Evolutionary conservation across 129 eudicot genomes (phyloP).

Genomic region (Kitagawia praeruptora): DNA sequence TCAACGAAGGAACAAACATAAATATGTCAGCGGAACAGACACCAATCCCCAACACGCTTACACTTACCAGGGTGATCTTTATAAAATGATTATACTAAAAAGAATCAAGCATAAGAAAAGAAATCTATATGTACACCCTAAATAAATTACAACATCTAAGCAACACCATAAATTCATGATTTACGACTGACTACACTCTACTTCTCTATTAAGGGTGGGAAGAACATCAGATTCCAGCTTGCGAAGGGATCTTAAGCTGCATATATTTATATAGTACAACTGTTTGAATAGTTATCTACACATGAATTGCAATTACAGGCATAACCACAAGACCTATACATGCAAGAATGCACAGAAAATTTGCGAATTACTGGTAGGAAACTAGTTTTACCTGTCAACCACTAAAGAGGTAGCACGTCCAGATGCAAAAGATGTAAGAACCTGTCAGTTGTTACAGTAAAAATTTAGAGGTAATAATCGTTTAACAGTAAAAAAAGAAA

Average conservation of each 20-base stretch:
- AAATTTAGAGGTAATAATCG: constrained; percentile 5
- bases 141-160: not conserved
- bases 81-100: not conserved
- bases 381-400: constrained; percentile 68
- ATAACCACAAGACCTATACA: not conserved
- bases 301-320: not conserved
- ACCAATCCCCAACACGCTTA: not conserved
- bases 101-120: not conserved
- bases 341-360: not conserved
- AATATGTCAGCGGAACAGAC: not conserved
- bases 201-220: not conserved
- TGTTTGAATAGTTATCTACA: not conserved
- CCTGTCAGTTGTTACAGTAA: constrained; percentile 34
- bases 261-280: not conserved
- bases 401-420: constrained; percentile 97
- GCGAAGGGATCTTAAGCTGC: not conserved
- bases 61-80: not conserved
- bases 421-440: constrained; percentile 97
- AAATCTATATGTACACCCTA: not conserved
- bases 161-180: not conserved
- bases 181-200: not conserved
- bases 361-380: not conserved
- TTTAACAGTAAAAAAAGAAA: not conserved
- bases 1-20: not conserved
- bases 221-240: not conserved